Evolutionary conservation across 2,329 filamentous ascomycete species (phyloP).

Genomic region (Sarocladium strictum): DNA sequence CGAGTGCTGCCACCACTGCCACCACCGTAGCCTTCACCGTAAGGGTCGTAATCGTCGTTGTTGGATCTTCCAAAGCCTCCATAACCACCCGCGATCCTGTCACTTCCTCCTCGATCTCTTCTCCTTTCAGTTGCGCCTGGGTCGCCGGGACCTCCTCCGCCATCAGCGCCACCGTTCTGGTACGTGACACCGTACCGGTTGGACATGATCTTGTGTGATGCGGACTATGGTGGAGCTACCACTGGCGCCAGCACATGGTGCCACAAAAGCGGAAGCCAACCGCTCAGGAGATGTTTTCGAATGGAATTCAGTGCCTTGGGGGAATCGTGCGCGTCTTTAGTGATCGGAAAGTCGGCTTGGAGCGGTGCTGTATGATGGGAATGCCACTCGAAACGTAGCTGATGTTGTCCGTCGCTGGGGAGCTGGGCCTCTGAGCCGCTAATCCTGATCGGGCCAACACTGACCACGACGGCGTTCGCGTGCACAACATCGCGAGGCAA

Average conservation of each 20-base stretch:
- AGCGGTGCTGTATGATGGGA: neutral
- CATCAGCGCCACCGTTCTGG: conserved; percentile 35
- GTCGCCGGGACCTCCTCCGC: conserved; percentile 26
- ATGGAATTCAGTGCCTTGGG: too few species aligned
- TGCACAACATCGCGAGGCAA: too few species aligned
- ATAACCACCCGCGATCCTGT: conserved; percentile 28
- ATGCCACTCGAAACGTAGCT: neutral
- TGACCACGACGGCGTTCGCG: neutral
- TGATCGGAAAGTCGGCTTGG: too few species aligned
- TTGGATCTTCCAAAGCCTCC: conserved; percentile 26
- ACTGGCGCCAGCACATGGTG: conserved; percentile 10
- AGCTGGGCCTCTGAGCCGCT: neutral
- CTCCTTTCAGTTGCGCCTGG: neutral
- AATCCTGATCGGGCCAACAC: neutral
- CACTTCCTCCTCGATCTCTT: conserved; percentile 12
- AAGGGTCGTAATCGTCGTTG: conserved; percentile 46
- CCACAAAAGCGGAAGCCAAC: conserved; percentile 8
- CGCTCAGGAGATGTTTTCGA: neutral
- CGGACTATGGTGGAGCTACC: conserved; percentile 13
- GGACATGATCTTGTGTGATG: conserved; percentile 35
- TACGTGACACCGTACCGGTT: conserved; percentile 41
- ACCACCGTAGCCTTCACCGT: conserved; percentile 33
- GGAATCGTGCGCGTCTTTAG: too few species aligned
- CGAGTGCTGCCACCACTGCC: conserved; percentile 25
- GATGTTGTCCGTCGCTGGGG: neutral